Evolutionary conservation across 345 rosid genomes (phyloP), one percentile per base, ranked within the genome.

Genomic region (Eucalyptus camaldulensis): DNA sequence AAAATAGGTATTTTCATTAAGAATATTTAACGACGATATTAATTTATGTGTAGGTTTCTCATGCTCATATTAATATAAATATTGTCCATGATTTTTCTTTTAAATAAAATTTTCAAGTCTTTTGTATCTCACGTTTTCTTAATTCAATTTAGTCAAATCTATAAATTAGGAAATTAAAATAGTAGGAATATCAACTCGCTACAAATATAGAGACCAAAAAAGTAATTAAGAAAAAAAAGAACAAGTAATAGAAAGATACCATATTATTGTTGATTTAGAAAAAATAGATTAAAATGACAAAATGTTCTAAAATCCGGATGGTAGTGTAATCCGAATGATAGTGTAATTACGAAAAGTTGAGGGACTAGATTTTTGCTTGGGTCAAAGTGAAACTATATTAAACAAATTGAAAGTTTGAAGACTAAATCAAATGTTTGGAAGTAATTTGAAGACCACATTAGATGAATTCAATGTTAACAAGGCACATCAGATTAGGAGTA

Each of bases 401-500:
- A 72, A 72, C 3, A 17, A 33, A 33, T 72, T 3, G 12, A 67
- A 72, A 1, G 12, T 8, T 16, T 31, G 27, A 11, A 22, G 6
- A 72, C 12, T 37, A 19, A 11, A 72, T 22, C 0, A 3, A 72
- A 33, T 16, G 5, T 37, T 72, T 33, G 22, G 14, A 33, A 37
- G 45, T 37, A 19, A 22, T 72, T 33, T 72, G 25, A 72, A 12
- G 8, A 72, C 14, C 25, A 72, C 13, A 19, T 33, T 19, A 19
- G 45, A 72, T 3, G 0, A 53, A 53, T 21, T 53, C 25, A 53
- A 19, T 53, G 25, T 53, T 53, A 53, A 53, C 58, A 19, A 53
- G 58, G 58, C 25, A 8, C 58, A 53, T 53, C 25, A 8, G 0
- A 53, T 0, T 53, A 53, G 2, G 25, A 0, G 58, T 19, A 21